phyloP scores from a whole-genome alignment of 2,329 filamentous ascomycete genomes.

The Sphaerostilbella broomeana region DNA sequence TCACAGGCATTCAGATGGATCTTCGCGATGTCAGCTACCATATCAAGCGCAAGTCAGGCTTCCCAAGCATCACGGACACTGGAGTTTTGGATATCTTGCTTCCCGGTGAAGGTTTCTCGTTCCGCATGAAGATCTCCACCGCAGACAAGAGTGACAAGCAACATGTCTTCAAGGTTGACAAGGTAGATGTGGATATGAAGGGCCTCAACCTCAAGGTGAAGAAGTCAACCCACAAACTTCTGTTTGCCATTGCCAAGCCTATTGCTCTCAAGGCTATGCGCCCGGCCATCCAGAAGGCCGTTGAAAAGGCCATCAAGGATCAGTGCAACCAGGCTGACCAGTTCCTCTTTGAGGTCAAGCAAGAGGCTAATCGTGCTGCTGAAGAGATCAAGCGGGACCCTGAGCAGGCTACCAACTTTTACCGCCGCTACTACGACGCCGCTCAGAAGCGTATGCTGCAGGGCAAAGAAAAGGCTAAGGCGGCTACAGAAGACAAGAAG shows the following conservation, averaged over 20 bases:
- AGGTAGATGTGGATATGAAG: conserved; percentile 75
- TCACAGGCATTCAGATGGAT: conserved; percentile 89
- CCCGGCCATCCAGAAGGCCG: conserved; percentile 75
- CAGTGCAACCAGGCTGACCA: conserved; percentile 69
- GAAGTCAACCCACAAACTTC: conserved; percentile 89
- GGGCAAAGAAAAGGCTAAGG: conserved; percentile 70
- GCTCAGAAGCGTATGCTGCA: conserved; percentile 66
- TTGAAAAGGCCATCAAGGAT: conserved; percentile 85
- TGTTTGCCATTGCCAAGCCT: conserved; percentile 83
- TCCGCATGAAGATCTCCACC: conserved; percentile 83
- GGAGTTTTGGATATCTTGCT: conserved; percentile 86
- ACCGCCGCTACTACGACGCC: conserved; percentile 74
- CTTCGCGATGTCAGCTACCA: conserved; percentile 88
- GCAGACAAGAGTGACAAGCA: conserved; percentile 67
- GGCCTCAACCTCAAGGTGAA: conserved; percentile 82
- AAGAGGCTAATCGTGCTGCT: conserved; percentile 69
- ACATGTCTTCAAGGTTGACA: conserved; percentile 92
- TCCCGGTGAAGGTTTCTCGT: conserved; percentile 79
- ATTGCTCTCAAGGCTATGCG: conserved; percentile 77
- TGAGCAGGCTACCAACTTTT: conserved; percentile 72
- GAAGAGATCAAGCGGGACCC: conserved; percentile 54
- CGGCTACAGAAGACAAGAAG: conserved; percentile 57
- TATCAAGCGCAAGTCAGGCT: conserved; percentile 89
- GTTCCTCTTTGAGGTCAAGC: conserved; percentile 69
- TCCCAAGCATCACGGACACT: conserved; percentile 78